phyloP scores from a whole-genome alignment of 2,329 filamentous ascomycete species.

The Penicillium vulpinum region DNA sequence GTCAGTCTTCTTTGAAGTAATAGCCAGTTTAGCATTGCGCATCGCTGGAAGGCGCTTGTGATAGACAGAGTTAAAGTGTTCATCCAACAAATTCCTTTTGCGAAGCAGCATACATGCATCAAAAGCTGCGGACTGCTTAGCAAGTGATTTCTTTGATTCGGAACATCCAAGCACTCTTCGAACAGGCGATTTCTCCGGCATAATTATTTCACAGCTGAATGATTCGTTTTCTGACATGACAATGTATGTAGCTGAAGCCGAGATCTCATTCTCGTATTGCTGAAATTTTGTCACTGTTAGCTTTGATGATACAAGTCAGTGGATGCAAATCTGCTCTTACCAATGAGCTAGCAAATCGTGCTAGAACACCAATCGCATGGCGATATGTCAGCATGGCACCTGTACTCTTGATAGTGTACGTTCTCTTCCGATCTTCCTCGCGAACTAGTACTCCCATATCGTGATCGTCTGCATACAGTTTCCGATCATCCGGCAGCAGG shows the following conservation, averaged over 20 bases:
- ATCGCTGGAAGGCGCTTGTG: conserved; percentile 71
- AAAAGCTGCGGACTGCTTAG: conserved; percentile 88
- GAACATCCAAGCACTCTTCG: conserved; percentile 63
- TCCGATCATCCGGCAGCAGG: conserved; percentile 70
- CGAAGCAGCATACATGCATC: conserved; percentile 72
- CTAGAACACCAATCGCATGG: conserved; percentile 69
- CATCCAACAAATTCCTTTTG: conserved; percentile 67
- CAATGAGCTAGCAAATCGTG: conserved; percentile 71
- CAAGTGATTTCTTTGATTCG: conserved; percentile 69
- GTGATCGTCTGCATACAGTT: conserved; percentile 61
- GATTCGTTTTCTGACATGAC: conserved; percentile 57
- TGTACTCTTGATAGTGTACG: conserved; percentile 63
- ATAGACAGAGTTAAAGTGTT: conserved; percentile 71
- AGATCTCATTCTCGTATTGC: conserved; percentile 51
- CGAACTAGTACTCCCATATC: conserved; percentile 58
- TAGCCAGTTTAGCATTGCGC: conserved; percentile 81
- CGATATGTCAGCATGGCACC: conserved; percentile 78
- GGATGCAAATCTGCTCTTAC: conserved; percentile 28
- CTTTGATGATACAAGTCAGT: not conserved
- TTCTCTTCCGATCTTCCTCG: conserved; percentile 53
- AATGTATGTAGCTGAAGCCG: conserved; percentile 59
- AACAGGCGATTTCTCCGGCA: conserved; percentile 75
- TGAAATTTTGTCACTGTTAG: conserved; percentile 19
- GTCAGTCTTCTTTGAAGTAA: conserved; percentile 73
- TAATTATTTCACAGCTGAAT: conserved; percentile 74